Evolutionary conservation across 306 rosid species (phyloP).

Genomic region (Clitoria ternatea): DNA sequence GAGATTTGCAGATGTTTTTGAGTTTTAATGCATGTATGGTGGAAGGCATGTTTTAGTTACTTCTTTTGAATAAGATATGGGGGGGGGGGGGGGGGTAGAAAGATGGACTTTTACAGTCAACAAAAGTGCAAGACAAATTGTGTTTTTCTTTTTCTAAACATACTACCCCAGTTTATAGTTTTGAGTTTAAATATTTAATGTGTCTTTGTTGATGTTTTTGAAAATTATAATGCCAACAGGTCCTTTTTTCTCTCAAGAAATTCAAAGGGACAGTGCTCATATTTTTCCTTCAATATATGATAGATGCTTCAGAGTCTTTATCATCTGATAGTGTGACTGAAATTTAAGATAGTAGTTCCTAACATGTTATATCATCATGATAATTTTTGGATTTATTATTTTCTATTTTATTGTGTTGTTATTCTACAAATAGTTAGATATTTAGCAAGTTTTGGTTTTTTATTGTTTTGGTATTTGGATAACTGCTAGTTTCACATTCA

Average conservation of each 20-base stretch:
- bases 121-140: background rate
- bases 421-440: background rate
- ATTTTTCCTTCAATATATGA: slow-evolving; percentile 15
- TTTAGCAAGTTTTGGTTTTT: background rate
- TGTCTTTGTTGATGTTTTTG: slow-evolving; percentile 14
- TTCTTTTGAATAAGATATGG: background rate
- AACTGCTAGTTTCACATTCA: background rate
- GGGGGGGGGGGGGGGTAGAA: background rate
- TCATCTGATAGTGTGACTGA: background rate
- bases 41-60: background rate
- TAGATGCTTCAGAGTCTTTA: background rate
- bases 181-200: background rate
- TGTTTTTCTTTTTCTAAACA: background rate
- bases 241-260: background rate
- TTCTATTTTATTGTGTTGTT: background rate
- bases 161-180: background rate
- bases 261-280: background rate
- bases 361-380: background rate
- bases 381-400: background rate
- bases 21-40: slow-evolving; percentile 3
- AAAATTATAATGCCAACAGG: background rate
- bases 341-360: slow-evolving; percentile 12
- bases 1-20: background rate
- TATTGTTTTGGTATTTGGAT: background rate
- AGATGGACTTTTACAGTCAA: background rate